Conservation (phyloP, 352 stramenopile genomes). For the Pythium biforme region DNA sequence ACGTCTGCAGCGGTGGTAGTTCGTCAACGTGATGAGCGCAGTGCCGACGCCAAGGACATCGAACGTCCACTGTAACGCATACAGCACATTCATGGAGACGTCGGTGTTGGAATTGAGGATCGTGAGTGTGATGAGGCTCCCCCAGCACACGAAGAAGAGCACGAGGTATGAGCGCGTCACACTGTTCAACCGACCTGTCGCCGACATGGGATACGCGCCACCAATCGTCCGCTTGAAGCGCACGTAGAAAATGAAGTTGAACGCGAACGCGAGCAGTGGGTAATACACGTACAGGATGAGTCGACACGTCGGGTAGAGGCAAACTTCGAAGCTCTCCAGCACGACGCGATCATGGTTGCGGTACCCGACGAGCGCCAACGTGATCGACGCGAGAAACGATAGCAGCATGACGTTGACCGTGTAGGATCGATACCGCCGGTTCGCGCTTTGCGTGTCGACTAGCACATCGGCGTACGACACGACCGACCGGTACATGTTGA, state of each 20-base stretch:
- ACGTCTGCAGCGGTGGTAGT: conserved; percentile 68
- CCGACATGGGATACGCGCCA: conserved; percentile 66
- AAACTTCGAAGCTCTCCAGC: conserved; percentile 52
- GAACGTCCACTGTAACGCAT: conserved; percentile 63
- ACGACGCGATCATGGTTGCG: conserved; percentile 27
- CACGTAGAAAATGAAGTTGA: conserved; percentile 80
- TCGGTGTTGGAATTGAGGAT: conserved; percentile 37
- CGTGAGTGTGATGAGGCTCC: conserved; percentile 65
- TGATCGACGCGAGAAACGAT: conserved; percentile 56
- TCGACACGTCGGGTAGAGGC: conserved; percentile 62
- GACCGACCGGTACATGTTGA: conserved; percentile 80
- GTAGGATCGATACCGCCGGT: conserved; percentile 56
- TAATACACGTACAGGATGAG: conserved; percentile 81
- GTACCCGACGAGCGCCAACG: conserved; percentile 57
- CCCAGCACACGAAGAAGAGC: conserved; percentile 74
- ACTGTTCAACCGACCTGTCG: conserved; percentile 62
- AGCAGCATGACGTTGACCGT: conserved; percentile 69
- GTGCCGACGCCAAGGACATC: conserved; percentile 66
- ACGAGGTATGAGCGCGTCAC: conserved; percentile 67
- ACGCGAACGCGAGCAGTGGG: conserved; percentile 63
- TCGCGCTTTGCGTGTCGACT: conserved; percentile 63
- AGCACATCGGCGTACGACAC: conserved; percentile 75
- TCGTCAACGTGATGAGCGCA: conserved; percentile 67
- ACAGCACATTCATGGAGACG: conserved; percentile 35
- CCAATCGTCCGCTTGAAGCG: conserved; percentile 76